These are phyloP conservation scores for Rubia yunnanensis DNA, from an alignment of 257 asterid species.

Conservation along the genomic window DNA sequence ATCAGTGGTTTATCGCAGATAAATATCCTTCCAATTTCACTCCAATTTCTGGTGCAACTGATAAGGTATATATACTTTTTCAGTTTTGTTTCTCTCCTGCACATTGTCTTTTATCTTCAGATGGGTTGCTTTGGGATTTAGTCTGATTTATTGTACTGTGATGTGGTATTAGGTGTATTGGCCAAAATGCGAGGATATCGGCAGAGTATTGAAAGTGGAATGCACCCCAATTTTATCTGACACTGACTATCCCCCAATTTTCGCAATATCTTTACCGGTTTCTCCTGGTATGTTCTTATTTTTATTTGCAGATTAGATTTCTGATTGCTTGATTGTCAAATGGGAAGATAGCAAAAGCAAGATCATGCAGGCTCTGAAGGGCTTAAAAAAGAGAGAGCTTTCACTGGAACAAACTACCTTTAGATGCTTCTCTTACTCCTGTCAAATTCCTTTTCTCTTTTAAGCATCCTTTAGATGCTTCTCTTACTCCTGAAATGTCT, in stretches of 20 bases:
- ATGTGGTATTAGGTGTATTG: constrained; percentile 48
- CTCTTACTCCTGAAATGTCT: not conserved
- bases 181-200: constrained; percentile 67
- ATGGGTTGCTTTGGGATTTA: not conserved
- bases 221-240: constrained; percentile 72
- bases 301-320: not conserved
- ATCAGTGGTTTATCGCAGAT: constrained; percentile 84
- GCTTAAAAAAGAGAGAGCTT: not conserved
- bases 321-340: not conserved
- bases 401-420: not conserved
- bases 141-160: not conserved
- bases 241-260: constrained; percentile 51
- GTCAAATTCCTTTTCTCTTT: not conserved
- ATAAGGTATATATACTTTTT: constrained; percentile 49
- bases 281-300: constrained; percentile 54
- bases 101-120: not conserved
- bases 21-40: constrained; percentile 62
- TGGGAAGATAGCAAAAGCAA: not conserved
- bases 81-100: constrained; percentile 6
- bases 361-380: not conserved
- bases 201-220: constrained; percentile 78
- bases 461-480: not conserved
- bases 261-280: constrained; percentile 82
- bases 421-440: not conserved
- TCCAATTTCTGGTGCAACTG: constrained; percentile 57